These are phyloP conservation scores for Aegilops bicornis DNA, from an alignment of 176 grass and related monocot genomes.

Conservation along the genomic window DNA sequence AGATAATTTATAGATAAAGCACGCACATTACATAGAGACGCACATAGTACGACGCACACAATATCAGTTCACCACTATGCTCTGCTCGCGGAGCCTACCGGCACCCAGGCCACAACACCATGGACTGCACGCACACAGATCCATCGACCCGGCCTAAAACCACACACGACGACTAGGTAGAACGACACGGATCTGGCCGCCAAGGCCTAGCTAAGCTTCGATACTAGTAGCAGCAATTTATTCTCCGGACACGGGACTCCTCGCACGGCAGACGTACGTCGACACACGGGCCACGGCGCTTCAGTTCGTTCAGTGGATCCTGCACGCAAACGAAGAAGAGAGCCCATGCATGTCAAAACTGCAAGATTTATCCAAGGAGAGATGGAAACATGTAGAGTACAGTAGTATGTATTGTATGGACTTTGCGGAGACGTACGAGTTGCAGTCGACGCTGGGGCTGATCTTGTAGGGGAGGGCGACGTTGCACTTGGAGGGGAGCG, in stretches of 20 bases:
- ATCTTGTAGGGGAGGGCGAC: slow-evolving; percentile 50
- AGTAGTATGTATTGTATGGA: too few species aligned
- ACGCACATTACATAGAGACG: neutral
- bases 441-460: slow-evolving; percentile 53
- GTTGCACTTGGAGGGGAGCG: slow-evolving; percentile 46
- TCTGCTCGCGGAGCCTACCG: neutral
- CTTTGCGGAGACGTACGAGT: slow-evolving; percentile 25
- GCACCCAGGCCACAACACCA: neutral
- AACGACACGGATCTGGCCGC: neutral
- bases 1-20: neutral
- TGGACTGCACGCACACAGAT: neutral
- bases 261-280: neutral
- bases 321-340: neutral
- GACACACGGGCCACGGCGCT: neutral
- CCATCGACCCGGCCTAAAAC: neutral
- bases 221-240: slow-evolving; percentile 3
- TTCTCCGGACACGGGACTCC: neutral
- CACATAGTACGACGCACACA: neutral
- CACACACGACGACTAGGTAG: slow-evolving; percentile 15
- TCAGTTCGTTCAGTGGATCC: slow-evolving; percentile 31
- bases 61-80: neutral
- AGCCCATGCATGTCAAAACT: neutral
- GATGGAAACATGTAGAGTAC: too few species aligned
- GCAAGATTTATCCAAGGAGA: neutral
- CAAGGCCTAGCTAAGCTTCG: neutral